These are phyloP conservation scores for Gentiana straminea DNA, from an alignment of 257 asterid genomes.

Conservation along the genomic window DNA sequence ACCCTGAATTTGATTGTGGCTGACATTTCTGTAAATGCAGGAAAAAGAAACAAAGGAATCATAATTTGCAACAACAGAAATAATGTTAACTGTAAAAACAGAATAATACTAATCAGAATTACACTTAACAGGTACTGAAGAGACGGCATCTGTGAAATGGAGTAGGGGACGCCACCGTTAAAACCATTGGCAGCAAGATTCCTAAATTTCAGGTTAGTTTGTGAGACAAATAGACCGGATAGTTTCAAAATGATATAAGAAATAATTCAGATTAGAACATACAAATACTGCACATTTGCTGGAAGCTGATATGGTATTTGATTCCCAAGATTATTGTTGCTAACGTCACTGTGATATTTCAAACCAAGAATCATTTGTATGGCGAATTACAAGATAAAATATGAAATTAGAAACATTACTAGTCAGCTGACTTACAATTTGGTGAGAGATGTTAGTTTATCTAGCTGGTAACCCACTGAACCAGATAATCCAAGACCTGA, in stretches of 20 bases:
- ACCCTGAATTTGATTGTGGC: conserved; percentile 44
- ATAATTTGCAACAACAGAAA: conserved; percentile 6
- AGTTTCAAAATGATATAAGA: background rate
- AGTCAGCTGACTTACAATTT: conserved; percentile 32
- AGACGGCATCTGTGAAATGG: conserved; percentile 40
- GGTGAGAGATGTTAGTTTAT: conserved; percentile 32
- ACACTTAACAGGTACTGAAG: conserved; percentile 26
- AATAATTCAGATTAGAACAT: conserved; percentile 12
- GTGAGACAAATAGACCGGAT: background rate
- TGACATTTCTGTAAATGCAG: conserved; percentile 30
- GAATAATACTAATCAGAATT: conserved; percentile 3
- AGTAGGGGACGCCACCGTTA: conserved; percentile 37
- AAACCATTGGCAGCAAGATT: conserved; percentile 34
- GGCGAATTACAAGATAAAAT: conserved; percentile 7
- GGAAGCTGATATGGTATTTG: conserved; percentile 61
- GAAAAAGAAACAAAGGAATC: background rate
- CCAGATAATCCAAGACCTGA: conserved; percentile 39
- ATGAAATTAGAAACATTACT: conserved; percentile 4
- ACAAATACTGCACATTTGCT: conserved; percentile 36
- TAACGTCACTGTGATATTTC: conserved; percentile 56
- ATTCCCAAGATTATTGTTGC: conserved; percentile 46
- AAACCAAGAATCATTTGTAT: conserved; percentile 24
- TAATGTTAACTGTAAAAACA: background rate
- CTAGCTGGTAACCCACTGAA: conserved; percentile 39
- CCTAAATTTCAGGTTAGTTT: conserved; percentile 16